These are phyloP conservation scores for Candida multigemmis DNA, from an alignment of 805 yeast genomes.

Conservation along the genomic window DNA sequence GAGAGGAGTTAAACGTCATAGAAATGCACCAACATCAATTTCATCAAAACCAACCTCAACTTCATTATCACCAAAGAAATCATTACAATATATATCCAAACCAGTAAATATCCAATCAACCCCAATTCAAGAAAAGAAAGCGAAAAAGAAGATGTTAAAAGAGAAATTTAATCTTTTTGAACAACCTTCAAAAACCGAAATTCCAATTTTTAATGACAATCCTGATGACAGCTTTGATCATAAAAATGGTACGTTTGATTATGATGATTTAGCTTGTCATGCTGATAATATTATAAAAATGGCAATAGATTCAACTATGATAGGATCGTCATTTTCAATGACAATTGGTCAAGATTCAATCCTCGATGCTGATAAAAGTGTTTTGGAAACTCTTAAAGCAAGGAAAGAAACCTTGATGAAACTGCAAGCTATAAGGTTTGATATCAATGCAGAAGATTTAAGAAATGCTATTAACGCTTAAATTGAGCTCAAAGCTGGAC, in stretches of 20 bases:
- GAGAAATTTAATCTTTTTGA: neutral
- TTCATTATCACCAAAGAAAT: too few relatives aligned
- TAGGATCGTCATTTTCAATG: constrained; percentile 32
- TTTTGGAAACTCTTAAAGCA: constrained; percentile 8
- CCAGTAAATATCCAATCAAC: too few relatives aligned
- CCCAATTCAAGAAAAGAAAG: too few relatives aligned
- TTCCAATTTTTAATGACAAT: constrained; percentile 1
- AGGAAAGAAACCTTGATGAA: constrained; percentile 7
- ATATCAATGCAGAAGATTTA: constrained; percentile 29
- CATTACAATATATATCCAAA: too few relatives aligned
- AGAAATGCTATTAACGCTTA: constrained; percentile 16
- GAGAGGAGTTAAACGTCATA: too few relatives aligned
- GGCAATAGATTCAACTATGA: constrained; percentile 40
- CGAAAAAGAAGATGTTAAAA: neutral
- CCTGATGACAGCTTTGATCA: constrained; percentile 3
- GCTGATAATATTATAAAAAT: constrained; percentile 36
- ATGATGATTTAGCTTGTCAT: constrained; percentile 36
- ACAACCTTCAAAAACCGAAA: neutral
- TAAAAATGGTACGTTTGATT: constrained; percentile 13
- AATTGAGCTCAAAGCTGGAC: neutral
- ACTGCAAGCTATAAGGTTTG: constrained; percentile 15
- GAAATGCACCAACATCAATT: too few relatives aligned
- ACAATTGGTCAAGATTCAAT: too few relatives aligned
- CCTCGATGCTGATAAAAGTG: constrained; percentile 13
- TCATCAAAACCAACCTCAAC: too few relatives aligned